A percentile compares a stretch with the other conserved stretches of the same genome.
Evolutionary conservation across 176 grass and related monocot species (phyloP).

Genomic region (Oryza australiensis): DNA sequence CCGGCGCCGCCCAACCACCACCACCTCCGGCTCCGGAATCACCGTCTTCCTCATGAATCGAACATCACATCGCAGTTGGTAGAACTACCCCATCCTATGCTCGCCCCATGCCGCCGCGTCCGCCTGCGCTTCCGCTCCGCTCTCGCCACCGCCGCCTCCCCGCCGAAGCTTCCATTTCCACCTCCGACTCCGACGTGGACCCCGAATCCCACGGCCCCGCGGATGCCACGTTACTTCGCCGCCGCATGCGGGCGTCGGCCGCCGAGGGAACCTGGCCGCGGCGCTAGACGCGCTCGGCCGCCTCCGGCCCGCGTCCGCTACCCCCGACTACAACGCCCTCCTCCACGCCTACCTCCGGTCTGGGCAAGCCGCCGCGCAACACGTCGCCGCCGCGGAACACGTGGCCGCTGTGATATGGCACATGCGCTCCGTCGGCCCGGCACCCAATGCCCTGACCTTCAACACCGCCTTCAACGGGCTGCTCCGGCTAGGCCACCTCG

Average conservation of each 20-base stretch:
- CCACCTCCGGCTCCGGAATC: not conserved
- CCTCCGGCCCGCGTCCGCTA: not conserved
- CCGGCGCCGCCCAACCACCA: not conserved
- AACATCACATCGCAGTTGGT: not conserved
- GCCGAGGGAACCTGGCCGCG: not conserved
- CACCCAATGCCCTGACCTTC: not conserved
- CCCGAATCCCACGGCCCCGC: not conserved
- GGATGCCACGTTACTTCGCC: not conserved
- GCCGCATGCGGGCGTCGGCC: not conserved
- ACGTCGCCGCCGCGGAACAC: not conserved
- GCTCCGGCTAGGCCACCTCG: not conserved
- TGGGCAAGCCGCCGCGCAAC: not conserved
- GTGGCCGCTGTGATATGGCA: not conserved
- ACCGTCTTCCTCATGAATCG: not conserved
- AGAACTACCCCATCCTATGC: not conserved
- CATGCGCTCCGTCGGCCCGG: not conserved
- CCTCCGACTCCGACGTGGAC: not conserved
- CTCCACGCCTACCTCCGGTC: not conserved
- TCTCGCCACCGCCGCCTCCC: not conserved
- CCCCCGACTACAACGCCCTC: not conserved
- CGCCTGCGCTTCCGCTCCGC: not conserved
- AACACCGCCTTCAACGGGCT: constrained; percentile 7
- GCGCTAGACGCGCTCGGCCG: not conserved
- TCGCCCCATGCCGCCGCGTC: not conserved
- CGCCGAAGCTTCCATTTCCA: not conserved